Percentiles rank a stretch among this genome's conserved stretches.
These are phyloP conservation scores for Skeletonema tropicum DNA, from an alignment of 108 stramenopile species.

Conservation along the genomic window DNA sequence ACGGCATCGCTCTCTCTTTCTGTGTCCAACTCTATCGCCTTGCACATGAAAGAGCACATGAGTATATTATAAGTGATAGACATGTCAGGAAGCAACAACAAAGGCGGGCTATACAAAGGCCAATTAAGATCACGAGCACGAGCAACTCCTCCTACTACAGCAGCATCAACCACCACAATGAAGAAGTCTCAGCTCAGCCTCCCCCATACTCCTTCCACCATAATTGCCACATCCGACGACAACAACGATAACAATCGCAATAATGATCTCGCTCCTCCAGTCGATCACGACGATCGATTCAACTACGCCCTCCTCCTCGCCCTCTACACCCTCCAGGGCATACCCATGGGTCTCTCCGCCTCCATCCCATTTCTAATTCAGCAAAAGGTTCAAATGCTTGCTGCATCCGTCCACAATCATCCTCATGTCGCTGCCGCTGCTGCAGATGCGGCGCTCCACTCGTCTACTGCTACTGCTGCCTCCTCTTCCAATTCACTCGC, in stretches of 20 bases:
- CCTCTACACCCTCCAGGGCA: conserved; percentile 98
- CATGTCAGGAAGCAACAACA: not conserved
- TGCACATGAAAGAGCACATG: too few relatives aligned
- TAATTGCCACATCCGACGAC: not conserved
- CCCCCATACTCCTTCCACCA: conserved; percentile 32
- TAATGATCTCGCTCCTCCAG: conserved; percentile 1
- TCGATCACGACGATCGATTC: conserved; percentile 69
- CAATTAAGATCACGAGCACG: conserved; percentile 1
- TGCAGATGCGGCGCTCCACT: conserved; percentile 30
- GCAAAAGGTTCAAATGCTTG: conserved; percentile 84
- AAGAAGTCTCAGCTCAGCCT: conserved; percentile 30
- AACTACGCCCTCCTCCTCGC: conserved; percentile 92
- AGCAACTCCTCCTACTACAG: not conserved
- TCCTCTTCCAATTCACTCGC: conserved; percentile 36
- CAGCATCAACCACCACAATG: not conserved
- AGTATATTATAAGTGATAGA: not conserved
- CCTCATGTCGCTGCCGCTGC: conserved; percentile 27
- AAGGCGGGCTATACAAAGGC: not conserved
- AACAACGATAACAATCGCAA: not conserved
- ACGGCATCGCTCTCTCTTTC: too few relatives aligned
- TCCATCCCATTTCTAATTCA: conserved; percentile 97
- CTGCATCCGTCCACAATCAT: conserved; percentile 42
- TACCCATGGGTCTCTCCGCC: conserved; percentile 97
- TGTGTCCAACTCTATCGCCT: too few relatives aligned
- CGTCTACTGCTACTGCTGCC: conserved; percentile 14